Percentiles rank a stretch among this genome's conserved stretches.
Evolutionary conservation across 495 filamentous ascomycete genomes (phyloP).

Genomic region (Podospora bellae-mahoneyi): DNA sequence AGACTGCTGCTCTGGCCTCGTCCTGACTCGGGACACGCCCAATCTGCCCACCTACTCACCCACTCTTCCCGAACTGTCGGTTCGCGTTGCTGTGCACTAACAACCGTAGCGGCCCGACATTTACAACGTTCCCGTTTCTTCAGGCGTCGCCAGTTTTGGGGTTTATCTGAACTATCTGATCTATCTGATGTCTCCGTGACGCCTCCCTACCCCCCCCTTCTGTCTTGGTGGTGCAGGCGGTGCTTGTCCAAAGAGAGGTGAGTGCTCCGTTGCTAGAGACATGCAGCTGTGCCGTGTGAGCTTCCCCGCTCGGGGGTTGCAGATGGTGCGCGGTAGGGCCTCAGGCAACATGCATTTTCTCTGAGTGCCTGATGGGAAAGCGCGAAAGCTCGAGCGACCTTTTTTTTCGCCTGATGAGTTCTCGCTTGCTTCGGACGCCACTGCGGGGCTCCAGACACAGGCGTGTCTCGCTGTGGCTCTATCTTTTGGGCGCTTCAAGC

Average conservation of each 20-base stretch:
- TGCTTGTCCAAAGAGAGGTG: neutral
- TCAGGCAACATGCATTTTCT: conserved; percentile 1
- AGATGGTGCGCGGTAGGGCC: neutral
- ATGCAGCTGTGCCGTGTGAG: neutral
- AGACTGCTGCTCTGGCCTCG: neutral
- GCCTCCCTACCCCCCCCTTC: no score
- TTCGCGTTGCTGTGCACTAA: neutral
- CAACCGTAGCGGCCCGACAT: neutral
- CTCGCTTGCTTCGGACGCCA: conserved; percentile 4
- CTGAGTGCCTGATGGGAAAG: neutral
- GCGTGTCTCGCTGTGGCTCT: neutral
- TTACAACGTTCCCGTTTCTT: neutral
- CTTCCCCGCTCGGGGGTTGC: neutral
- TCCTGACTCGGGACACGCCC: neutral
- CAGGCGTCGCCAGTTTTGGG: neutral
- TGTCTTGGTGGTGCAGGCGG: no score
- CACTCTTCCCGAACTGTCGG: neutral
- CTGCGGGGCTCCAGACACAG: neutral
- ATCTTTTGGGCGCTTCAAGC: neutral
- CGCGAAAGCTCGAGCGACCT: conserved; percentile 3
- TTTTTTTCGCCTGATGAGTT: conserved; percentile 1
- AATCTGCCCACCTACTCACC: neutral
- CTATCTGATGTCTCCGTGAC: neutral
- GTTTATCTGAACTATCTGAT: neutral
- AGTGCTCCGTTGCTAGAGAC: neutral